These are phyloP conservation scores for Drechmeria coniospora DNA, from an alignment of 2,329 filamentous ascomycete genomes.

Conservation along the genomic window DNA sequence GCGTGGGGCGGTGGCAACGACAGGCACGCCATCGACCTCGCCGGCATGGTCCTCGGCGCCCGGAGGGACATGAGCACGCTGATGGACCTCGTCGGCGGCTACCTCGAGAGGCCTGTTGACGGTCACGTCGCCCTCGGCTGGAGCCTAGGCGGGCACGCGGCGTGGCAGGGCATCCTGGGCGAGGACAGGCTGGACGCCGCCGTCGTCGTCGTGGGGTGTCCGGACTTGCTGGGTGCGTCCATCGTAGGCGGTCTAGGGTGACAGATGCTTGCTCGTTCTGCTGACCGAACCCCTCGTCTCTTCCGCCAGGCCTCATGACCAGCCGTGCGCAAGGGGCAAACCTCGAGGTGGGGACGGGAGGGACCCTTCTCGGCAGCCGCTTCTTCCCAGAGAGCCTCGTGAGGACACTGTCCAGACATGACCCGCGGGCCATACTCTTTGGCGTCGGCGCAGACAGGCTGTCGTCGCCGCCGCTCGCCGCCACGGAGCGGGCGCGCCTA, in stretches of 20 bases:
- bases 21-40: conserved; percentile 85
- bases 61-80: conserved; percentile 60
- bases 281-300: no score
- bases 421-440: conserved; percentile 64
- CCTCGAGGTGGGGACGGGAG: conserved; percentile 35
- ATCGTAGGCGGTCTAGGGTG: neutral
- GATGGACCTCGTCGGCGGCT: conserved; percentile 64
- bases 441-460: conserved; percentile 23
- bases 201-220: conserved; percentile 73
- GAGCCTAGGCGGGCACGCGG: conserved; percentile 73
- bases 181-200: conserved; percentile 68
- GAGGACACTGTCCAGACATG: conserved; percentile 44
- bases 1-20: conserved; percentile 68
- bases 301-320: conserved; percentile 45
- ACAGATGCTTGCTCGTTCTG: no score
- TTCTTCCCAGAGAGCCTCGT: conserved; percentile 64
- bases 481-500: conserved; percentile 27
- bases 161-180: conserved; percentile 68
- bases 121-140: conserved; percentile 67
- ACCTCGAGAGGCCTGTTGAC: conserved; percentile 38
- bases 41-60: conserved; percentile 57
- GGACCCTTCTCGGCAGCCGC: conserved; percentile 55
- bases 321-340: conserved; percentile 60
- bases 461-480: conserved; percentile 13
- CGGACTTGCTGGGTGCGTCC: conserved; percentile 58